Conservation (phyloP, 768 basidiomycete genomes). For the Tulasnella sp. region DNA sequence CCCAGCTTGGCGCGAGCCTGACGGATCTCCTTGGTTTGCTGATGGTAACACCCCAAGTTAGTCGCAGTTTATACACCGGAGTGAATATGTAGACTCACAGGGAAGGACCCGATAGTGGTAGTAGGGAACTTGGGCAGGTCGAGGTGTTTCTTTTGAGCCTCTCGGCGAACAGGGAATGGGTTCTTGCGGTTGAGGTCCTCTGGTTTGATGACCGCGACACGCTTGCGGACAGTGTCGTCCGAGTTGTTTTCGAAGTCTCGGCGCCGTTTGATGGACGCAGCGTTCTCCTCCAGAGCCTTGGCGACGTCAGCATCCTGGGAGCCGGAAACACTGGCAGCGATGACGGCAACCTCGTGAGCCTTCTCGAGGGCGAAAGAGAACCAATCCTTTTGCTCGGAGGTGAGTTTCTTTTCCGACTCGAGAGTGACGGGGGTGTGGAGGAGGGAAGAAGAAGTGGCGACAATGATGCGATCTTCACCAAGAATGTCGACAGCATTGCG, state of each 20-base stretch:
- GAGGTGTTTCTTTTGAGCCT: slow-evolving; percentile 77
- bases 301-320: slow-evolving; percentile 63
- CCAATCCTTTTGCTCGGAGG: slow-evolving; percentile 86
- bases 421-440: slow-evolving; percentile 97
- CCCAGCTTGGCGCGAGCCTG: slow-evolving; percentile 86
- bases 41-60: slow-evolving; percentile 19
- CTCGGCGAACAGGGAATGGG: slow-evolving; percentile 76
- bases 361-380: slow-evolving; percentile 98
- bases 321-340: slow-evolving; percentile 75
- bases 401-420: slow-evolving; percentile 82
- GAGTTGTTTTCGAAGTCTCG: slow-evolving; percentile 90
- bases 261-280: slow-evolving; percentile 78
- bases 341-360: slow-evolving; percentile 73
- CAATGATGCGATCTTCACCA: slow-evolving; percentile 76
- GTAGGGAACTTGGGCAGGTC: slow-evolving; percentile 95
- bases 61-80: slow-evolving; percentile 16
- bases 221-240: slow-evolving; percentile 89
- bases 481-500: slow-evolving; percentile 76
- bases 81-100: slow-evolving; percentile 35
- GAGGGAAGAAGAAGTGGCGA: slow-evolving; percentile 94
- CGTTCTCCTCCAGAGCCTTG: slow-evolving; percentile 77
- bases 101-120: slow-evolving; percentile 98
- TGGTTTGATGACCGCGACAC: slow-evolving; percentile 81
- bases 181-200: slow-evolving; percentile 79
- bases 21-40: slow-evolving; percentile 99